Base-by-base conservation (phyloP, 2,329 filamentous ascomycete genomes). In the Calonectria naviculata region DNA sequence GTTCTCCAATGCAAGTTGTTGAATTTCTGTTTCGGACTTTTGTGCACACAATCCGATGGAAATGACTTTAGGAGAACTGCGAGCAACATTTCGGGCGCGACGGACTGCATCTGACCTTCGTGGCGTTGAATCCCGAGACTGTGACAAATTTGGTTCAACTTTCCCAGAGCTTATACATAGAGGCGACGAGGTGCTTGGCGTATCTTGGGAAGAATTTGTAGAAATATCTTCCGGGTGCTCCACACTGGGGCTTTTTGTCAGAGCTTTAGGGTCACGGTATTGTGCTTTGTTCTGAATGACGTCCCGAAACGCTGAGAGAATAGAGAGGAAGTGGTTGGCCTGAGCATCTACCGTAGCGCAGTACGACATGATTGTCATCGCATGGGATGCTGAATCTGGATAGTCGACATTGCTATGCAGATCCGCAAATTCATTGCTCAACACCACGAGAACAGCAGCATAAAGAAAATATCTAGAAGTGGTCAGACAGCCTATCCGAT, bases 401-500 rank as follows among this genome's bases (percentile, higher is more conserved):
- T 87, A 87, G 8, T 81, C 80, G 0, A 83, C 78, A 24, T 87
- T 87, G 34, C 82, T 78, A 74, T 87, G 88, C 21, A 91, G 80
- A 1, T 80, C 83, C 4, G 85, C 86, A 75, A 90, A 90, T 70
- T 90, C 87, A 75, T 91, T 91, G 74, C 88, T 89, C 52, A 90
- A 79, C 4, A 90, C 82, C 36, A 91, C 83, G 2, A 91, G 82
- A 0, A 86, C 83, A 1, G 89, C 87, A 6, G 89, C 84, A 71
- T 90, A 91, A 44, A 91, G 83, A 65, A 88, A 89, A 75, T 90
- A 87, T 74, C 89, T 91, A 31, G 13, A 21, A n/a, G 7, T 1
- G 28, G 31, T 72, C 31, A 71, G 60, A 49, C 36, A 21, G 31
- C 28, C 36, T 7, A 41, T 13, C 21, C 7, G 9, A 24, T 3